Base-by-base conservation (phyloP, 83 land plant species). In the Picea abies region DNA sequence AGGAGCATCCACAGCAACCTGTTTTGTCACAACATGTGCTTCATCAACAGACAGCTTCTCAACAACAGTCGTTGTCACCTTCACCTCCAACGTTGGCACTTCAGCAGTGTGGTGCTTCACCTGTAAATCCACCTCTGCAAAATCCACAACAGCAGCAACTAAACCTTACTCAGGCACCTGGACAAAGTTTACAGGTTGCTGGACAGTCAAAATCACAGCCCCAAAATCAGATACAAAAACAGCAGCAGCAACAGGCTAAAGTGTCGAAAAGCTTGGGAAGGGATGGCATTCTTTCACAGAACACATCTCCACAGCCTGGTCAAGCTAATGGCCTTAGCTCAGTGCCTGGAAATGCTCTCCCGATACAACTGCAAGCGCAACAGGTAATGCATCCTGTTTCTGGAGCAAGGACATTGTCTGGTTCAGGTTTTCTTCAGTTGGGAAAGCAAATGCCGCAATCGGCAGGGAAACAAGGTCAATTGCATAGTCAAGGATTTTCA, bases 21-120 rank as follows among this genome's bases (percentile, higher is more conserved):
- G 62, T 52, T 78, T 32, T 32, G 56, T 58, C 58, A 26, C 64
- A 60, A 15, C 80, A 78, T 60, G 80, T 78, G 80, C 80, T 78
- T 5, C 80, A 78, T 22, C 80, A 78, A 60, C 80, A 78, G 23
- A 78, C 63, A 58, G 5, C 35, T 17, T 44, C 83, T 39, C 61
- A 82, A 63, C 79, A 85, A 44, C 86, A 71, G 61, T 67, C 83
- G 20, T 81, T 65, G 41, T 64, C 87, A 14, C 60, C 81, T 66
- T 47, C 90, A 49, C 82, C 86, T 26, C 75, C 84, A 35, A 79
- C 73, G 60, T n/a, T 85, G 29, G 56, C 56, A 49, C 56, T 49
- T 9, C 56, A 49, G 56, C 65, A 63, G 5, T 63, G 22, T 63
- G 22, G 20, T 17, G 65, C 65, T 63, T 63, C 65, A 20, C 22